Percentiles rank a stretch among this genome's conserved stretches.
Conservation (phyloP, 2,329 filamentous ascomycete genomes). For the Alternaria sp. region DNA sequence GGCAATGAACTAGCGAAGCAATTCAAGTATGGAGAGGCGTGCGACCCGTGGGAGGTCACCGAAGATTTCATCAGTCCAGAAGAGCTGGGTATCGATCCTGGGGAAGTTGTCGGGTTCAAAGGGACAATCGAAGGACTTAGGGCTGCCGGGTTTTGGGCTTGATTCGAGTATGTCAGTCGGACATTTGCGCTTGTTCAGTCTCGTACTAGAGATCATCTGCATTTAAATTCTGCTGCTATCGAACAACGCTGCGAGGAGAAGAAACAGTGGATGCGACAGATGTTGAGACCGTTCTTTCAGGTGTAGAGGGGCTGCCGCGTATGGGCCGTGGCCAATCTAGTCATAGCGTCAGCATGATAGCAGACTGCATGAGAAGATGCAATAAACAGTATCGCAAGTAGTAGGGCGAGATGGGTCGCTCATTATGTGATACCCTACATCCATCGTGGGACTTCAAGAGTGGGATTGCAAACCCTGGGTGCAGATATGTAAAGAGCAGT, state of each 20-base stretch:
- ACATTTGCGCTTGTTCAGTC: no score
- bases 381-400: neutral
- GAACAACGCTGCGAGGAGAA: rapidly evolving
- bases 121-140: slow-evolving; percentile 26
- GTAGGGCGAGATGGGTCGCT: neutral
- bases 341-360: neutral
- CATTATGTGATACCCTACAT: neutral
- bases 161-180: neutral
- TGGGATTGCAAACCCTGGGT: rapidly evolving
- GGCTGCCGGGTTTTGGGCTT: slow-evolving; percentile 7
- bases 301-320: neutral
- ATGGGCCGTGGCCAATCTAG: neutral
- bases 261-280: no score
- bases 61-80: slow-evolving; percentile 33
- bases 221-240: no score
- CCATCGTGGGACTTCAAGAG: neutral
- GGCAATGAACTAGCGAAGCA: slow-evolving; percentile 37
- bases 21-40: slow-evolving; percentile 39
- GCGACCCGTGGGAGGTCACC: slow-evolving; percentile 36
- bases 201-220: no score
- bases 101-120: slow-evolving; percentile 36
- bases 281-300: slow-evolving; percentile 33
- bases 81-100: slow-evolving; percentile 34
- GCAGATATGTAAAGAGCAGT: neutral
- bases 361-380: neutral